Evolutionary conservation across 163 green algal species (phyloP).

Genomic region (Trebouxia gelatinosa): DNA sequence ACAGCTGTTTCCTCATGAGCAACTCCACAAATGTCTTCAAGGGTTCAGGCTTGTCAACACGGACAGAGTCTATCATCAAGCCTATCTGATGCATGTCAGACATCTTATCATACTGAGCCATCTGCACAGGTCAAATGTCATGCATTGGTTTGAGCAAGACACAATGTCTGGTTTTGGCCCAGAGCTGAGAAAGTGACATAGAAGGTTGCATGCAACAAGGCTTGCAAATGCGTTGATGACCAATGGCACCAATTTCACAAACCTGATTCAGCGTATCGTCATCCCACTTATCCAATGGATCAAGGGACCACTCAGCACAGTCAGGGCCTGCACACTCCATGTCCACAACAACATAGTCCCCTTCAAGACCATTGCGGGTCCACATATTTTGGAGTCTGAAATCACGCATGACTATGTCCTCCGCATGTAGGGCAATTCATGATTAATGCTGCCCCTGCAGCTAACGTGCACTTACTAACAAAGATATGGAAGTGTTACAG

Average conservation of each 20-base stretch:
- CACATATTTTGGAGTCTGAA: conserved; percentile 12
- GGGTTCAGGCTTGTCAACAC: neutral
- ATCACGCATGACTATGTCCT: conserved; percentile 18
- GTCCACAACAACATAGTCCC: conserved; percentile 16
- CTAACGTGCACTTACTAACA: no score
- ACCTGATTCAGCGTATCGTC: neutral
- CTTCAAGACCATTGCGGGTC: conserved; percentile 10
- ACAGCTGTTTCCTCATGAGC: neutral
- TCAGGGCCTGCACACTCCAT: conserved; percentile 18
- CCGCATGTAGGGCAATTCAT: no score
- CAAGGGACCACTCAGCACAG: conserved; percentile 12
- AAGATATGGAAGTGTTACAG: no score
- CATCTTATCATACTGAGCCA: neutral
- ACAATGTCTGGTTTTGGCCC: no score
- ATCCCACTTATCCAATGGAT: conserved; percentile 17
- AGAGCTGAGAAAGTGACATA: no score
- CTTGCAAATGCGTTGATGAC: neutral
- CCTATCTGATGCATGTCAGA: conserved; percentile 3
- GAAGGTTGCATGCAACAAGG: no score
- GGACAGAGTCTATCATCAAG: conserved; percentile 2
- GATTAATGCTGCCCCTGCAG: no score
- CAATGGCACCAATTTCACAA: neutral
- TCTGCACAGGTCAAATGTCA: no score
- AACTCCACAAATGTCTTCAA: conserved; percentile 1
- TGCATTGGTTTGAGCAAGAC: no score